Evolutionary conservation across 2,329 filamentous ascomycete species (phyloP).

Genomic region (Drechslerella dactyloides): DNA sequence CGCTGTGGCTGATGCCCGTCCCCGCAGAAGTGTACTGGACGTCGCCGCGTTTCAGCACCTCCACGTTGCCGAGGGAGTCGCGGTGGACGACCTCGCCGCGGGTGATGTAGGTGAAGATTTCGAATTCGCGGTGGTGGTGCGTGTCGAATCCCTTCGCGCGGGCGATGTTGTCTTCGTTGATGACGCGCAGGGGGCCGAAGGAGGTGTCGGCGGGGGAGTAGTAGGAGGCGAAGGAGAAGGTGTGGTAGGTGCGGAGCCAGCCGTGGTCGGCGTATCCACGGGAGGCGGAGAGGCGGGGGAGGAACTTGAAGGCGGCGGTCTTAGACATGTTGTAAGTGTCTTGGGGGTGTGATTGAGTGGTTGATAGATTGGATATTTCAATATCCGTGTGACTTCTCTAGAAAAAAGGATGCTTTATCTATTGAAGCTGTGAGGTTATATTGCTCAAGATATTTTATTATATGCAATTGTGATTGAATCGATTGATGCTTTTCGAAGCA

Average conservation of each 20-base stretch:
- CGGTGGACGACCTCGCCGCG: slow-evolving; percentile 84
- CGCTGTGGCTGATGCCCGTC: slow-evolving; percentile 46
- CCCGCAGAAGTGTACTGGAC: slow-evolving; percentile 48
- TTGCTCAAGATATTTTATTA: slow-evolving; percentile 6
- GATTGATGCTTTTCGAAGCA: slow-evolving; percentile 29
- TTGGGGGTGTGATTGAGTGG: slow-evolving; percentile 1
- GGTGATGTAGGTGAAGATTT: slow-evolving; percentile 90
- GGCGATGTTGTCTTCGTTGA: slow-evolving; percentile 86
- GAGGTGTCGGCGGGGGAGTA: slow-evolving; percentile 71
- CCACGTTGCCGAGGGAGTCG: slow-evolving; percentile 68
- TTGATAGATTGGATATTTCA: slow-evolving; percentile 5
- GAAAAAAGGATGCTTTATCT: too few relatives aligned
- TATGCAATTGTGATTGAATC: slow-evolving; percentile 10
- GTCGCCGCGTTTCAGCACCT: slow-evolving; percentile 47
- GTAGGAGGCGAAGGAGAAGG: slow-evolving; percentile 79
- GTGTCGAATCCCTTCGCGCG: slow-evolving; percentile 79
- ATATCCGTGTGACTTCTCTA: neutral
- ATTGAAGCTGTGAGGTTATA: neutral
- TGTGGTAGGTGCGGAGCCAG: slow-evolving; percentile 87
- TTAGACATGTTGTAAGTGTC: slow-evolving; percentile 36
- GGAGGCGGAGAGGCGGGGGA: slow-evolving; percentile 71
- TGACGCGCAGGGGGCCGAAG: slow-evolving; percentile 79
- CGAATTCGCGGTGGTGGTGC: slow-evolving; percentile 82
- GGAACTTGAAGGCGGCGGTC: slow-evolving; percentile 64
- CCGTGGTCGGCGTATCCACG: slow-evolving; percentile 81